Percentiles rank a stretch among this genome's conserved stretches.
phyloP scores from a whole-genome alignment of 306 rosid species.

The Herpetospermum pedunculosum region DNA sequence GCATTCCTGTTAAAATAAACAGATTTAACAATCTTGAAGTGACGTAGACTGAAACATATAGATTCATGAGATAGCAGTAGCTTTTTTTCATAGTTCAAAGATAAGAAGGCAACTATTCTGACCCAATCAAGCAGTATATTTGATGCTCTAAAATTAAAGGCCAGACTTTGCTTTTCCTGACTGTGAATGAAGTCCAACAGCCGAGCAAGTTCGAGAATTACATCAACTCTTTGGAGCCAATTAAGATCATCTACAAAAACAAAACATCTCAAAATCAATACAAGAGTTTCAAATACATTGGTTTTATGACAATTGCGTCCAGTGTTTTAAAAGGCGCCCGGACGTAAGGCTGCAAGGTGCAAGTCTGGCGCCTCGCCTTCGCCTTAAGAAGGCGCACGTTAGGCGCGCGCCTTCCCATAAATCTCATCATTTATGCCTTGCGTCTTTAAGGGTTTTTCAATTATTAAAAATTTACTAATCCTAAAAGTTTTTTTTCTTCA shows the following conservation, averaged over 20 bases:
- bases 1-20: conserved; percentile 27
- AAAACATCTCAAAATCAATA: neutral
- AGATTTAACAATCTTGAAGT: neutral
- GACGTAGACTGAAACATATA: neutral
- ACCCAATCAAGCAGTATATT: conserved; percentile 54
- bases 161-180: conserved; percentile 31
- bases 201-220: conserved; percentile 38
- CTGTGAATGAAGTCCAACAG: conserved; percentile 40
- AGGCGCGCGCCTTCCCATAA: too few species aligned
- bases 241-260: conserved; percentile 20
- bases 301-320: neutral
- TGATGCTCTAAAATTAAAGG: conserved; percentile 31
- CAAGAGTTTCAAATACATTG: neutral
- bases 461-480: too few species aligned
- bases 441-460: too few species aligned
- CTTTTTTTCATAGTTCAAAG: neutral
- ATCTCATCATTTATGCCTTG: too few species aligned
- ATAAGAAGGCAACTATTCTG: neutral
- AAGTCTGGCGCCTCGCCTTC: too few species aligned
- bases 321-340: too few species aligned
- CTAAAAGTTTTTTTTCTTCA: too few species aligned
- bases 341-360: too few species aligned
- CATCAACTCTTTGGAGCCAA: conserved; percentile 38
- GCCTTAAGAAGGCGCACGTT: too few species aligned
- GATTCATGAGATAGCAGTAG: neutral